Conservation (phyloP, 2,329 filamentous ascomycete genomes). For the Microsporum canis region DNA sequence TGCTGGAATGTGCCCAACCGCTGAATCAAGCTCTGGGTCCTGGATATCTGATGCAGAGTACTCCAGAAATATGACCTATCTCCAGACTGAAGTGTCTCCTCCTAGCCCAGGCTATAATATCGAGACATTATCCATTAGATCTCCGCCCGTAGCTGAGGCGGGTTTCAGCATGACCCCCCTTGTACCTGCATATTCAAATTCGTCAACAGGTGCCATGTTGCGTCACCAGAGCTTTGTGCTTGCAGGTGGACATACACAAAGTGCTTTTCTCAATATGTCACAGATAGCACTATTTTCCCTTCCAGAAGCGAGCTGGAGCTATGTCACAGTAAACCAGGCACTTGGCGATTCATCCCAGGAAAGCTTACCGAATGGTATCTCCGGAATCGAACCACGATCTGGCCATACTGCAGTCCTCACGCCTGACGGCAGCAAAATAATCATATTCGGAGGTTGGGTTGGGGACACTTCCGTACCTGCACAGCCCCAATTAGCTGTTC, state of each 20-base stretch:
- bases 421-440: slow-evolving; percentile 62
- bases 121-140: slow-evolving; percentile 42
- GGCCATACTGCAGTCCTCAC: slow-evolving; percentile 78
- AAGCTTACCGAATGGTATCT: slow-evolving; percentile 41
- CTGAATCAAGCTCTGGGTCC: slow-evolving; percentile 32
- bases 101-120: slow-evolving; percentile 9
- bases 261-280: slow-evolving; percentile 89
- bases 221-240: slow-evolving; percentile 71
- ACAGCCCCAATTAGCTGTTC: slow-evolving; percentile 64
- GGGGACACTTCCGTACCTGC: slow-evolving; percentile 67
- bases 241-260: slow-evolving; percentile 70
- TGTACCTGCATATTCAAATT: slow-evolving; percentile 56
- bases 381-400: slow-evolving; percentile 62
- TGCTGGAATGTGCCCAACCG: slow-evolving; percentile 73
- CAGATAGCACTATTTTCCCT: slow-evolving; percentile 77
- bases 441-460: slow-evolving; percentile 87
- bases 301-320: slow-evolving; percentile 78
- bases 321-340: slow-evolving; percentile 52
- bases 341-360: slow-evolving; percentile 39
- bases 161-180: slow-evolving; percentile 75
- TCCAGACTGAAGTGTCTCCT: slow-evolving; percentile 27
- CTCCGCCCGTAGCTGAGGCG: slow-evolving; percentile 66
- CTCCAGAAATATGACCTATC: slow-evolving; percentile 65
- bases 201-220: slow-evolving; percentile 49
- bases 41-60: slow-evolving; percentile 66